Evolutionary conservation across 352 stramenopile species (phyloP), one percentile per base, ranked within the genome.

Genomic region (Phytophthora lateralis): DNA sequence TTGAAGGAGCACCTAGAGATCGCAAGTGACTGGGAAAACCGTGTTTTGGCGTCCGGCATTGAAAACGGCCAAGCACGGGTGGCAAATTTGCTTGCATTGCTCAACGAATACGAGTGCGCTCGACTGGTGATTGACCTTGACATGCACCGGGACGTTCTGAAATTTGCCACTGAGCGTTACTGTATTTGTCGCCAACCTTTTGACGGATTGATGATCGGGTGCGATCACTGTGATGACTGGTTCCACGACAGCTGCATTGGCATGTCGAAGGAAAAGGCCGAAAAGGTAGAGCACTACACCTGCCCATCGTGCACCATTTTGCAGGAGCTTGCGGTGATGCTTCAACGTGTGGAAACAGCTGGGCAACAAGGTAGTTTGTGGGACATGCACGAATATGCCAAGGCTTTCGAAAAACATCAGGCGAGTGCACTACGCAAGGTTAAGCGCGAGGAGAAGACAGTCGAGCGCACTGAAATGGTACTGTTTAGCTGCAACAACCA

Each of bases 271-370:
- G 90, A 97, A 32, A 97, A 98, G 63, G 95, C 89, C 0, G 93
- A 98, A 58, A 98, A 98, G 49, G 88, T 96, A n/a, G 95, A 98
- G 41, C 95, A 98, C 49, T 98, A 98, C 70, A 94, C 94, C 0
- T 98, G 96, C 61, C 82, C 97, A 26, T 96, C 92, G 17, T 98
- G 96, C 65, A 91, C 71, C n/a, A 90, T 97, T 49, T 77, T 97
- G n/a, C 80, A 93, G 56, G 82, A 97, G 12, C 89, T 98, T 43
- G 73, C 85, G 45, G 63, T 62, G 11, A 82, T 88, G 57, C 64
- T 96, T 11, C 55, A 76, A 1, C 55, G 72, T 41, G 61, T 48
- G 26, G 73, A 76, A 30, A 73, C 79, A 29, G 75, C 77, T 24
- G 66, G 67, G 14, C 73, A 85, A 32, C 80, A 96, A 39, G 69